Base-by-base conservation (phyloP, 164 flowering plant genomes). In the Paratinospora sagittata region DNA sequence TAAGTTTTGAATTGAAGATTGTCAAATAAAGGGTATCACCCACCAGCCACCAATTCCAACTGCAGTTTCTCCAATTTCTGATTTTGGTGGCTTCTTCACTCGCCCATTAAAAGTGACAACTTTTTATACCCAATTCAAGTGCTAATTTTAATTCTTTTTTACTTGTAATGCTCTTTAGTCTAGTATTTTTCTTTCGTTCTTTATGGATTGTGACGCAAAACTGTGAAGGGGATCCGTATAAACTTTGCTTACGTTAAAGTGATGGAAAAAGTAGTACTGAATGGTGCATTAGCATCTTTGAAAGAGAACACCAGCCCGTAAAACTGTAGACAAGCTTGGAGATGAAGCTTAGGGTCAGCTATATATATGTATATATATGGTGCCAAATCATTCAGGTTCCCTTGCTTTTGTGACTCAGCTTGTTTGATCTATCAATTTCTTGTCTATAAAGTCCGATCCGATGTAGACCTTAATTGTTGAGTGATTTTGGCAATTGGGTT, bases 61-160 rank as follows among this genome's bases (percentile, higher is more conserved):
- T 71, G 63, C 62, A 63, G 68, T 52, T 39, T 47, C 26, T 17
- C n/a, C 9, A 30, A 16, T 68, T 8, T 39, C 19, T 17, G 37
- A 13, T 68, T 68, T 26, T 68, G 70, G 62, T 47, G 49, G 64
- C 30, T 45, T 47, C 21, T 33, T 64, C 66, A 34, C 39, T 64
- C 3, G 33, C 66, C 66, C 9, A 64, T 34, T 63, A 12, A 37
- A 33, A 33, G 39, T 34, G 43, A 30, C 66, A 17, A 33, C 16
- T 64, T 17, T 30, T 33, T 39, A 13, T 12, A 21, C 41, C 8
- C 24, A 55, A 19, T 52, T 19, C 4, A 55, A 55, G 61, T 55
- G 61, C 23, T 55, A 19, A n/a, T 55, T n/a, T 6, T 55, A 4
- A n/a, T 55, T 55, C 9, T 52, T 52, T 55, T 21, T n/a, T 47